Conservation (phyloP, 495 filamentous ascomycete species). For the Penicillium parvum region DNA sequence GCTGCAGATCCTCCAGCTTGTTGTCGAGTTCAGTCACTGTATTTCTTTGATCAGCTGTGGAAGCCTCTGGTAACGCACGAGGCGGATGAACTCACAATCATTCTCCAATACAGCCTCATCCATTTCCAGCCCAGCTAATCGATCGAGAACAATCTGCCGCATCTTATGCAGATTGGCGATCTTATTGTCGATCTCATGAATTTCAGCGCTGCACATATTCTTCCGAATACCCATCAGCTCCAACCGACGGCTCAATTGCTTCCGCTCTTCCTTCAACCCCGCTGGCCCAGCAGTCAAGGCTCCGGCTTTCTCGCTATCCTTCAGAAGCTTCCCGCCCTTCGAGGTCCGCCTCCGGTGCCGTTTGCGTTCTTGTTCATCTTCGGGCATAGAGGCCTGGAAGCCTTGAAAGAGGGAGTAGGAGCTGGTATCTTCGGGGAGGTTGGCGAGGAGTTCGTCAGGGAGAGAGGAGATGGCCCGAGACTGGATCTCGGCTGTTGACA, state of each 20-base stretch:
- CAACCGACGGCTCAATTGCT: conserved; percentile 69
- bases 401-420: conserved; percentile 93
- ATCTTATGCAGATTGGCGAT: conserved; percentile 90
- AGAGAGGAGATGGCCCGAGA: conserved; percentile 86
- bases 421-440: conserved; percentile 82
- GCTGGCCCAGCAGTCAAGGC: conserved; percentile 59
- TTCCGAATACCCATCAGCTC: conserved; percentile 92
- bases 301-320: conserved; percentile 49
- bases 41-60: not conserved
- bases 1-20: conserved; percentile 70
- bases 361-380: conserved; percentile 60
- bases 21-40: conserved; percentile 78
- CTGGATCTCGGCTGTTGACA: conserved; percentile 90
- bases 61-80: not conserved
- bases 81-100: conserved; percentile 55
- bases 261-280: conserved; percentile 72
- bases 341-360: conserved; percentile 65
- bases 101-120: conserved; percentile 89
- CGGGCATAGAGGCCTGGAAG: conserved; percentile 86
- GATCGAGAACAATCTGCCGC: conserved; percentile 87
- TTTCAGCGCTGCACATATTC: conserved; percentile 96
- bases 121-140: conserved; percentile 84
- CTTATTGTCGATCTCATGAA: conserved; percentile 94
- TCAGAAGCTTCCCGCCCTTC: conserved; percentile 69
- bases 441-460: conserved; percentile 81